Evolutionary conservation across 352 stramenopile genomes (phyloP).

Genomic region (Pythium rhizo-oryzae): DNA sequence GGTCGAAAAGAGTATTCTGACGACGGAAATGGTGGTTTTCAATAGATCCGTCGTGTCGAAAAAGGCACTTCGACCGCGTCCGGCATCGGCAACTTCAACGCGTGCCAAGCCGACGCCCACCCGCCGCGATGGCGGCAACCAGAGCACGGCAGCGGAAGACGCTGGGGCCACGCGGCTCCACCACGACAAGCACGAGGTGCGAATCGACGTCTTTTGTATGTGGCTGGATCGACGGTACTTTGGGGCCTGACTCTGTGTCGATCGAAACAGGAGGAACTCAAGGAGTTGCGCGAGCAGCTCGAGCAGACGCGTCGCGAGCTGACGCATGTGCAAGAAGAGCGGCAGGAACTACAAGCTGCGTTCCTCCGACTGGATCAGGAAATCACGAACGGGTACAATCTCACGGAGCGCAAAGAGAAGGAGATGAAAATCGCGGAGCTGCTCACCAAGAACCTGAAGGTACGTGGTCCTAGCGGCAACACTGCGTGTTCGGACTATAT

Average conservation of each 20-base stretch:
- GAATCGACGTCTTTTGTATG: neutral
- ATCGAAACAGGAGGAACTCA: conserved; percentile 29
- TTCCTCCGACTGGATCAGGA: conserved; percentile 61
- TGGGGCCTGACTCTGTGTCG: too few relatives aligned
- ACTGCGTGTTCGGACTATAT: neutral
- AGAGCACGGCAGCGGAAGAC: neutral
- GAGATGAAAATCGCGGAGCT: conserved; percentile 63
- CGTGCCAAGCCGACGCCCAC: neutral
- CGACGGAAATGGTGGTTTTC: conserved; percentile 9
- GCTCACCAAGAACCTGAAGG: conserved; percentile 62
- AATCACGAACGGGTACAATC: conserved; percentile 54
- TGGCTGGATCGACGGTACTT: too few relatives aligned
- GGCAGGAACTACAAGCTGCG: conserved; percentile 40
- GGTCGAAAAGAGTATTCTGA: neutral
- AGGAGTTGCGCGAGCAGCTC: conserved; percentile 32
- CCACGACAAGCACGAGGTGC: neutral
- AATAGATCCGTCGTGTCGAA: conserved; percentile 14
- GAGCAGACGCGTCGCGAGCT: conserved; percentile 38
- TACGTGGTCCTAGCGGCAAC: conserved; percentile 1
- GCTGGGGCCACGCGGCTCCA: neutral
- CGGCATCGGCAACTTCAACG: conserved; percentile 16
- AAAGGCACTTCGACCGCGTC: neutral
- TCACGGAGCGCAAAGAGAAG: conserved; percentile 63
- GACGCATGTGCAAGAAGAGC: conserved; percentile 39
- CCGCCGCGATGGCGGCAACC: conserved; percentile 6